Base-by-base conservation (phyloP, 345 rosid genomes). In the Moringa oleifera region DNA sequence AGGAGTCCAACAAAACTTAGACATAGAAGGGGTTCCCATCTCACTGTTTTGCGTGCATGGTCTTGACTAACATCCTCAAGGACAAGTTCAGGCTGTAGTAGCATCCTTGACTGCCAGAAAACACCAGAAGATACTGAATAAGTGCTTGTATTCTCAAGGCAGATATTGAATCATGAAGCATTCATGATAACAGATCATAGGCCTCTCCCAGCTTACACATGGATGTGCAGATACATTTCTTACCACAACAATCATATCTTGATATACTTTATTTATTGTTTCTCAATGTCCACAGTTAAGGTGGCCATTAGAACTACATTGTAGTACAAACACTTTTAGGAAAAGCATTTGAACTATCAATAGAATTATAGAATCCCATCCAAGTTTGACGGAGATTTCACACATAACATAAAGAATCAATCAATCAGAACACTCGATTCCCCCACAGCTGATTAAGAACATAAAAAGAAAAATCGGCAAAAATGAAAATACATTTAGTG, bases 61-160 rank as follows among this genome's bases (percentile, higher is more conserved):
- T 92, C 95, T 77, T 89, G 95, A 60, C 95, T 92, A 68, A 89
- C 95, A 81, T 89, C 97, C 71, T 92, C 88, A 72, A 89, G 87
- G 6, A 92, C 90, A 70, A 82, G 87, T 64, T 87, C 98, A 58
- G 98, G 92, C 58, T 84, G 85, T 72, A 91, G 74, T 69, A 89
- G 89, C 87, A 81, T 79, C 85, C 89, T 87, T 22, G 55, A 65
- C 61, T 19, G 57, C 53, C 54, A 49, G 41, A 54, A 36, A 47
- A 23, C 25, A 52, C 31, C 45, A 47, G 17, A 69, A 55, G 49
- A 53, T 13, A 16, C 68, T 53, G 41, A 71, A 31, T 20, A n/a
- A 23, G 19, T 53, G 18, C 33, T 8, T 8, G 33, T 28, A 8
- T 28, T 8, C 8, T 8, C 33, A 28, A 28, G 33, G 33, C 33